phyloP scores from a whole-genome alignment of 176 grass and related monocot species.

The Ensete glaucum region DNA sequence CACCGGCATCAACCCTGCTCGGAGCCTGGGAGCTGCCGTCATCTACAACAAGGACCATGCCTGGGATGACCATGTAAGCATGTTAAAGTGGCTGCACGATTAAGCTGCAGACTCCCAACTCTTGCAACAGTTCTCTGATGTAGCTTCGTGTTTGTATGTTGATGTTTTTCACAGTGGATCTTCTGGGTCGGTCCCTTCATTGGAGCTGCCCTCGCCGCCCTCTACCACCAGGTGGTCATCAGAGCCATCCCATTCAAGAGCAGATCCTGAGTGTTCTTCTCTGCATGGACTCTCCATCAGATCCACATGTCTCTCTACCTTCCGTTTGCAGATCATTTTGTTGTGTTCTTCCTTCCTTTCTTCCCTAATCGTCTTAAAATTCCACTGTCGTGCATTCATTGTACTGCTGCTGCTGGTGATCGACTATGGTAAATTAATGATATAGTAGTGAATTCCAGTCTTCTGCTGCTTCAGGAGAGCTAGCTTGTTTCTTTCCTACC shows the following conservation, averaged over 20 bases:
- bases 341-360: neutral
- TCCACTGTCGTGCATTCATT: neutral
- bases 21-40: constrained; percentile 76
- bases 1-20: constrained; percentile 92
- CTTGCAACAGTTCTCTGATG: neutral
- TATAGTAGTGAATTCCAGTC: neutral
- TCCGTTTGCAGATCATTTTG: constrained; percentile 13
- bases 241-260: constrained; percentile 93
- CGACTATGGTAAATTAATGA: constrained; percentile 25
- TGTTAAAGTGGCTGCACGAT: neutral
- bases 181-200: constrained; percentile 98
- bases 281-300: neutral
- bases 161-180: constrained; percentile 37
- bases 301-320: constrained; percentile 12
- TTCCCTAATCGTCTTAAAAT: neutral
- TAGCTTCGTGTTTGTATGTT: constrained; percentile 18
- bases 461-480: neutral
- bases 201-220: constrained; percentile 72
- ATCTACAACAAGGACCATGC: constrained; percentile 77
- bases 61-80: constrained; percentile 79
- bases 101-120: too few relatives aligned
- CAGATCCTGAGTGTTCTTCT: constrained; percentile 41
- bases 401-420: constrained; percentile 9
- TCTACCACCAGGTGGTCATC: constrained; percentile 98
- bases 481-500: neutral